Conservation (phyloP, 768 basidiomycete species). For the Lentinula aciculospora region DNA sequence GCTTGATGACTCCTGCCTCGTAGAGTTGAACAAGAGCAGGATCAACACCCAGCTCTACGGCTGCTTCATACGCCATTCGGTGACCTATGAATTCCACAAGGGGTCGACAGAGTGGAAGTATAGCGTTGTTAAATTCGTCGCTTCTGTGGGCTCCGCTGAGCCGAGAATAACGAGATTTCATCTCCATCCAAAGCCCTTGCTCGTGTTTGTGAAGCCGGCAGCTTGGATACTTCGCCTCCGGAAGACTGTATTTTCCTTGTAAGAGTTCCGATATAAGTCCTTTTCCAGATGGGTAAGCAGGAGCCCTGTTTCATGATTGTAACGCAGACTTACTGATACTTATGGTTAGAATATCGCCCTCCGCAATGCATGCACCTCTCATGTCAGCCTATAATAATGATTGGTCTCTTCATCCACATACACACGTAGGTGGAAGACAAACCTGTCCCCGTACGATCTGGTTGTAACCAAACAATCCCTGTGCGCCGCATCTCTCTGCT, state of each 20-base stretch:
- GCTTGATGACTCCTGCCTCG: constrained; percentile 25
- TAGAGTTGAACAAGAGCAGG: constrained; percentile 32
- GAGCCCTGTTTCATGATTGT: no score
- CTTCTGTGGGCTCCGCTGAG: constrained; percentile 4
- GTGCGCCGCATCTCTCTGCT: constrained; percentile 37
- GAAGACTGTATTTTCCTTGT: constrained; percentile 10
- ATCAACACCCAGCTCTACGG: constrained; percentile 16
- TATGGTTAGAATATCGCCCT: constrained; percentile 28
- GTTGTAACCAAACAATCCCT: constrained; percentile 34
- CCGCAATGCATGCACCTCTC: constrained; percentile 28
- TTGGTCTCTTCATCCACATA: background rate
- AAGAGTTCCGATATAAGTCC: constrained; percentile 16
- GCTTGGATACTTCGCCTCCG: constrained; percentile 10
- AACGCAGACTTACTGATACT: constrained; percentile 4
- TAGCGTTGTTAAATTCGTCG: background rate
- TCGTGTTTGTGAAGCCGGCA: constrained; percentile 18
- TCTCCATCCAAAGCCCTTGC: constrained; percentile 1
- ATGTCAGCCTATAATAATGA: constrained; percentile 12
- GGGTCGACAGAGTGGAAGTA: constrained; percentile 33
- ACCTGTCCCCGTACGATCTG: constrained; percentile 27
- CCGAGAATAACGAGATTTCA: background rate
- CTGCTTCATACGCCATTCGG: constrained; percentile 24
- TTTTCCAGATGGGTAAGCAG: no score
- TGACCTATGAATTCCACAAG: constrained; percentile 22
- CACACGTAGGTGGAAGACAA: constrained; percentile 6